Conservation (phyloP, 2,329 filamentous ascomycete species). For the Aureobasidium sp. region DNA sequence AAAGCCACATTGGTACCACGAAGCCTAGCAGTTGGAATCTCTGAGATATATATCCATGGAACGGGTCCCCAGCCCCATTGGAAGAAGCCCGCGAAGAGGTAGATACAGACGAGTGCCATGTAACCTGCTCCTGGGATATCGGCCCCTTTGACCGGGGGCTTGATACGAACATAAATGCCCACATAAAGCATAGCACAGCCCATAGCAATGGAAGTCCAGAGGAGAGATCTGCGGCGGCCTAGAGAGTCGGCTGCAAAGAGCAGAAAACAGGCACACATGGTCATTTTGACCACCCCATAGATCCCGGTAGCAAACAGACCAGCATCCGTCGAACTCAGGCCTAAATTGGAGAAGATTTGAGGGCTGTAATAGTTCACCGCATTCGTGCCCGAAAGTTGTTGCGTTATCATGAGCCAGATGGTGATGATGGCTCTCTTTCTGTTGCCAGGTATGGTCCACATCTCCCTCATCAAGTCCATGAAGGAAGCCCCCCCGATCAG, state of each 20-base stretch:
- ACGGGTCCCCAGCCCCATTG: constrained; percentile 33
- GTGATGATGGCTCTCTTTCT: constrained; percentile 59
- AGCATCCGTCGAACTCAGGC: constrained; percentile 50
- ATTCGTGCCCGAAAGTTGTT: constrained; percentile 61
- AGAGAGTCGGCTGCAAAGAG: constrained; percentile 69
- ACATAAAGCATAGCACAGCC: constrained; percentile 61
- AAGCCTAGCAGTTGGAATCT: constrained; percentile 62
- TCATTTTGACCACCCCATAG: constrained; percentile 64
- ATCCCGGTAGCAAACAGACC: constrained; percentile 67
- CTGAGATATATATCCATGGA: constrained; percentile 65
- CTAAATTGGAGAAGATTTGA: constrained; percentile 60
- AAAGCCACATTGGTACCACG: constrained; percentile 62
- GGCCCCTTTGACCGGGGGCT: constrained; percentile 48
- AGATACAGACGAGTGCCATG: constrained; percentile 63
- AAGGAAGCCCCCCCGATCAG: constrained; percentile 57
- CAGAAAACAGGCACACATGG: constrained; percentile 57
- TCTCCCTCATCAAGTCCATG: constrained; percentile 59
- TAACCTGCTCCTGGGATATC: constrained; percentile 60
- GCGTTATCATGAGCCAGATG: constrained; percentile 58
- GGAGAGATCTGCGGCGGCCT: constrained; percentile 54
- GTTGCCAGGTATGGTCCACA: constrained; percentile 58
- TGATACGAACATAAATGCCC: constrained; percentile 61
- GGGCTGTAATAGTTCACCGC: constrained; percentile 35
- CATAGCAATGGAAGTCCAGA: constrained; percentile 42
- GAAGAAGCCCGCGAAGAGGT: constrained; percentile 64